Evolutionary conservation across 352 stramenopile genomes (phyloP), one percentile per base, ranked within the genome.

Genomic region (Phytophthora lateralis): DNA sequence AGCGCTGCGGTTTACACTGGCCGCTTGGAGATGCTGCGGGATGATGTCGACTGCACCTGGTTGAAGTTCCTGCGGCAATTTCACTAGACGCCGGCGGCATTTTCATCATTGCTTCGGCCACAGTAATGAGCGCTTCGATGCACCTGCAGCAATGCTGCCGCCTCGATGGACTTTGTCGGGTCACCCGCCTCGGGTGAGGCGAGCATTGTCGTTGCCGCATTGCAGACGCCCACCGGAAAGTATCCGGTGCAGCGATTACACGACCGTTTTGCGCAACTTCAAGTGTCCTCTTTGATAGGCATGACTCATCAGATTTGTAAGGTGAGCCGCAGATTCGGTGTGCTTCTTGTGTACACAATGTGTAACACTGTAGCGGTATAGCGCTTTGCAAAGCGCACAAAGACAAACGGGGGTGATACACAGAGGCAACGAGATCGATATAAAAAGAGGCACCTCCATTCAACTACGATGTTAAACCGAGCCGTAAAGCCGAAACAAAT

Each of bases 401-500:
- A 8, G 26, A 24, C 26, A 30, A 30, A 30, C 26, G 1, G 2
- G 2, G 26, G 21, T 24, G n/a, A 24, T 3, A 24, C 21, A 30
- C 26, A 8, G 6, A 30, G 26, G 4, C 26, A 30, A 30, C 26
- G 4, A 6, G 6, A 30, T 30, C 26, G 35, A 60, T 72, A 72
- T 60, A 72, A 68, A 68, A 63, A 67, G 46, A 72, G 58, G 52
- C 63, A 68, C 62, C 58, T 72, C 39, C 45, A 68, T 68, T 64
- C 54, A 68, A 60, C 57, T 30, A 60, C 52, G 56, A 60, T 60
- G 52, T 67, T 64, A 61, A 72, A 71, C 35, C 52, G 63, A 68
- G 52, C 55, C 34, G 54, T 27, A 54, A 55, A 45, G 24, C 56
- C 20, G 63, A 66, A 71, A 66, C 30, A 61, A 66, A 71, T 67